Evolutionary conservation across 2,329 filamentous ascomycete species (phyloP).

Genomic region (Cladophialophora psammophila): DNA sequence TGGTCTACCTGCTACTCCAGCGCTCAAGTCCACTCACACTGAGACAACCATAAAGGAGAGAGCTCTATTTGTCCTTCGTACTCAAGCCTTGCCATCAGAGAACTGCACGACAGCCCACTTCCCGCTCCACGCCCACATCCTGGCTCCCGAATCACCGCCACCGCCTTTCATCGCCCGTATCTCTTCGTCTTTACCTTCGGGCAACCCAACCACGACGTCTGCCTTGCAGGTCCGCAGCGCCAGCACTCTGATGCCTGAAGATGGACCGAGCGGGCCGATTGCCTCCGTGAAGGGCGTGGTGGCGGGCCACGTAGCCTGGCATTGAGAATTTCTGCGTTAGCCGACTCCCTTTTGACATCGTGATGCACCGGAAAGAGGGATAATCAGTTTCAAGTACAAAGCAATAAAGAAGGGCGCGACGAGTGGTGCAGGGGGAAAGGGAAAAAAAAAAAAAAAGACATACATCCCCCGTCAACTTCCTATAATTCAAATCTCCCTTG

Average conservation of each 20-base stretch:
- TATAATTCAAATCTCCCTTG: conserved; percentile 97
- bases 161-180: conserved; percentile 72
- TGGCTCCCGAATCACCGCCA: conserved; percentile 71
- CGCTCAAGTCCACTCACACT: not conserved
- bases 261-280: conserved; percentile 79
- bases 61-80: not conserved
- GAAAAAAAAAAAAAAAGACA: conserved; percentile 52
- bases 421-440: not conserved
- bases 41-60: not conserved
- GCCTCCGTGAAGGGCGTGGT: conserved; percentile 86
- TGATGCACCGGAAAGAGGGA: too few species aligned
- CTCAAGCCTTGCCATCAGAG: conserved; percentile 67
- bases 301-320: conserved; percentile 78
- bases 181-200: conserved; percentile 81
- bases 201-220: conserved; percentile 90
- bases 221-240: conserved; percentile 95
- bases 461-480: conserved; percentile 90
- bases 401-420: not conserved
- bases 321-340: conserved; percentile 21
- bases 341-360: not conserved
- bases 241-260: conserved; percentile 82
- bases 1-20: not conserved
- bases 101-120: conserved; percentile 97
- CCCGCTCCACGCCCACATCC: conserved; percentile 94
- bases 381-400: too few species aligned